Percentiles rank a stretch among this genome's conserved stretches.
These are phyloP conservation scores for Backusella tarrabulga DNA, from an alignment of 192 early-diverging fungal species.

Conservation along the genomic window DNA sequence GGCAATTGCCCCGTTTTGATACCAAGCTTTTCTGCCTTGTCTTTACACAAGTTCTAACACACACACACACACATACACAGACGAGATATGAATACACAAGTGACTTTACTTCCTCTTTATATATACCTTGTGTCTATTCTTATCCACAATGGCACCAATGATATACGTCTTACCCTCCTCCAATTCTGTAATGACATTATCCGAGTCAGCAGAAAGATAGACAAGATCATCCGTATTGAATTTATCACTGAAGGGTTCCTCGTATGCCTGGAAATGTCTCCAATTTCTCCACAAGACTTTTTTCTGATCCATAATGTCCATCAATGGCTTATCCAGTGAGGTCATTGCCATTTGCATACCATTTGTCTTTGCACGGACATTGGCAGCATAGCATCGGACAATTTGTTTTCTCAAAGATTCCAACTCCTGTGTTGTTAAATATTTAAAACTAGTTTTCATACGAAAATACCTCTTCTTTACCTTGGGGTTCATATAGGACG, in stretches of 20 bases:
- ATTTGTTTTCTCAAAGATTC: conserved; percentile 72
- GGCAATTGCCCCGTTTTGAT: conserved; percentile 80
- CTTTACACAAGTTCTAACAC: conserved; percentile 62
- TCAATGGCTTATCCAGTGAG: conserved; percentile 43
- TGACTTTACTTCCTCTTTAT: not conserved
- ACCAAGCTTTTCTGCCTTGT: conserved; percentile 74
- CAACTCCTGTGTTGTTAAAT: conserved; percentile 43
- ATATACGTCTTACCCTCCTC: conserved; percentile 81
- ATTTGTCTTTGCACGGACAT: conserved; percentile 46
- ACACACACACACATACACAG: too few species aligned
- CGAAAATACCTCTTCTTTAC: conserved; percentile 25
- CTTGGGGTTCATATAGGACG: conserved; percentile 73
- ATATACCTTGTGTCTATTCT: conserved; percentile 75
- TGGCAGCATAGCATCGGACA: conserved; percentile 70
- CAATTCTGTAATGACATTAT: conserved; percentile 62
- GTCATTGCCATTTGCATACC: conserved; percentile 62
- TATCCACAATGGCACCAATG: conserved; percentile 95
- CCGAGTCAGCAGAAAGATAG: conserved; percentile 90
- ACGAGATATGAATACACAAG: not conserved
- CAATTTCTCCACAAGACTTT: conserved; percentile 33
- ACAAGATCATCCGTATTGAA: conserved; percentile 64
- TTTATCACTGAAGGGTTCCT: conserved; percentile 35
- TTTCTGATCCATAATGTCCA: conserved; percentile 38
- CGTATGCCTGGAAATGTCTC: conserved; percentile 35
- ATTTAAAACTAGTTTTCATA: too few species aligned